A percentile compares a stretch with the other conserved stretches of the same genome.
Conservation (phyloP, 148 eudicot genomes). For the Rhododendron griersonianum region DNA sequence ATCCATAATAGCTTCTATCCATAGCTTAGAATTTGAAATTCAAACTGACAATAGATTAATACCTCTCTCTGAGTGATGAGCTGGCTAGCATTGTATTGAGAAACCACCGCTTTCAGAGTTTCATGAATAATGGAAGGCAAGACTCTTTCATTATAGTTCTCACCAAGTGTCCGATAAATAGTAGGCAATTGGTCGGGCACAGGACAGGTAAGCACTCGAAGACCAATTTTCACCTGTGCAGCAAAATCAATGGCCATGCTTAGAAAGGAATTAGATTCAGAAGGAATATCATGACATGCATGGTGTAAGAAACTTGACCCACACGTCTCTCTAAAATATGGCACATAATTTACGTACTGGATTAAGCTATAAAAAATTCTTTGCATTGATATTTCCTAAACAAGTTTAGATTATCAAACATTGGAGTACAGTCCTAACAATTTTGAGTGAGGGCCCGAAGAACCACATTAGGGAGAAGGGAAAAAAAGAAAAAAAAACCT, state of each 20-base stretch:
- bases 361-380: neutral
- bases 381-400: neutral
- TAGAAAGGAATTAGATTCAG: neutral
- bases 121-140: conserved; percentile 91
- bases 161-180: conserved; percentile 86
- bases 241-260: conserved; percentile 5
- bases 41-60: neutral
- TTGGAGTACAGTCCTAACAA: neutral
- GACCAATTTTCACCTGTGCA: conserved; percentile 75
- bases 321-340: neutral
- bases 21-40: neutral
- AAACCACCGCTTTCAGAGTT: conserved; percentile 92
- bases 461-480: neutral
- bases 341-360: neutral
- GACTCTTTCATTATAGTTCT: conserved; percentile 86
- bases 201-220: conserved; percentile 95
- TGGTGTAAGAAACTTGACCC: neutral
- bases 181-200: conserved; percentile 63
- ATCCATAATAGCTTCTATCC: neutral
- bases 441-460: neutral
- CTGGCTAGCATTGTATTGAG: conserved; percentile 96
- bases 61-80: conserved; percentile 98
- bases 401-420: too few relatives aligned
- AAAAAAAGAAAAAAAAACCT: neutral
- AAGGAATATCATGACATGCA: neutral